phyloP scores from a whole-genome alignment of 768 basidiomycete species.

The Lepiota venenata region DNA sequence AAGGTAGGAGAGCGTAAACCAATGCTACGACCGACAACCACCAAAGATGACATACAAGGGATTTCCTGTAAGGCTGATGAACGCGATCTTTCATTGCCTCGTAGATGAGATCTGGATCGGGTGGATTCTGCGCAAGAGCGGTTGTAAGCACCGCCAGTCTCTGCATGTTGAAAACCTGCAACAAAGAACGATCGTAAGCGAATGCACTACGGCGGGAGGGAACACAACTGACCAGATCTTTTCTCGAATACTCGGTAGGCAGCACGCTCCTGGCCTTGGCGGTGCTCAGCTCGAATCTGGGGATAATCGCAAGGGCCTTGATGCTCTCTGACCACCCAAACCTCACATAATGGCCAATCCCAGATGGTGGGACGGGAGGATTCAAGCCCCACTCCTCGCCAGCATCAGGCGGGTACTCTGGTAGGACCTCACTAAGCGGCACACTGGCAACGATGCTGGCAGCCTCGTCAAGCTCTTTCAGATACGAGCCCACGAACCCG shows the following conservation, averaged over 20 bases:
- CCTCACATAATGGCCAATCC: slow-evolving; percentile 92
- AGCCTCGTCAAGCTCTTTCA: slow-evolving; percentile 80
- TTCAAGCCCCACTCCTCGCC: slow-evolving; percentile 87
- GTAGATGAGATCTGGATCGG: slow-evolving; percentile 95
- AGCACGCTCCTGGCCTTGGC: slow-evolving; percentile 90
- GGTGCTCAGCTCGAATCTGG: slow-evolving; percentile 93
- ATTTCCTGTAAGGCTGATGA: slow-evolving; percentile 94
- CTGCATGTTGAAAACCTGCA: slow-evolving; percentile 95
- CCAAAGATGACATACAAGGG: slow-evolving; percentile 53
- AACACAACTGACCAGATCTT: slow-evolving; percentile 74
- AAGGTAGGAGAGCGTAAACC: not conserved
- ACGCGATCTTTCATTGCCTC: slow-evolving; percentile 99
- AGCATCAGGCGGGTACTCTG: slow-evolving; percentile 93
- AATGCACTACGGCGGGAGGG: slow-evolving; percentile 1
- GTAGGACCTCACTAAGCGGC: slow-evolving; percentile 92
- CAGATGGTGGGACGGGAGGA: slow-evolving; percentile 83
- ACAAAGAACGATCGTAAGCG: not conserved
- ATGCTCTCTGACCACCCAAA: slow-evolving; percentile 85
- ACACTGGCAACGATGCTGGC: slow-evolving; percentile 86
- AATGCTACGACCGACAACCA: not conserved
- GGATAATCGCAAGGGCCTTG: slow-evolving; percentile 92
- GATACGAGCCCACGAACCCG: slow-evolving; percentile 95
- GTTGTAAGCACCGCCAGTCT: slow-evolving; percentile 94
- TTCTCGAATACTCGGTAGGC: slow-evolving; percentile 81
- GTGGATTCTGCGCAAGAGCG: slow-evolving; percentile 85